These are phyloP conservation scores for Lyophyllum atratum DNA, from an alignment of 768 basidiomycete genomes.

Conservation along the genomic window DNA sequence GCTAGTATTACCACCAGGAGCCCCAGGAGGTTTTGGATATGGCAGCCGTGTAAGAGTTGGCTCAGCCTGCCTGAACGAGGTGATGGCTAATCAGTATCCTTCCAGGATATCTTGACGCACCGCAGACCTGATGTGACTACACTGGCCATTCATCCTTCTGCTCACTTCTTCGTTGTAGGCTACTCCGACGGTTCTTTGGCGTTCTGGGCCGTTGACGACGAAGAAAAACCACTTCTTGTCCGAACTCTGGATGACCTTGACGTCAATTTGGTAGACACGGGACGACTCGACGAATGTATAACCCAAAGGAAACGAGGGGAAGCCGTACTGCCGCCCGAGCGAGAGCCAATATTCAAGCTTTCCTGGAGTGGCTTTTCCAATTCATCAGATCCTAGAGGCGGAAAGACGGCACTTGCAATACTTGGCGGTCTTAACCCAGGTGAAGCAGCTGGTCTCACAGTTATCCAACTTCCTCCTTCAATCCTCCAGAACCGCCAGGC, in stretches of 20 bases:
- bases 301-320: conserved; percentile 20
- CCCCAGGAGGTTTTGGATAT: conserved; percentile 77
- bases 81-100: background rate
- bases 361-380: conserved; percentile 81
- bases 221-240: conserved; percentile 73
- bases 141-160: conserved; percentile 72
- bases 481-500: conserved; percentile 49
- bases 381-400: conserved; percentile 63
- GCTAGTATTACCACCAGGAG: conserved; percentile 73
- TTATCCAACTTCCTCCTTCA: conserved; percentile 72
- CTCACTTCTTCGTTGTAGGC: conserved; percentile 77
- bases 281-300: conserved; percentile 44
- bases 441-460: conserved; percentile 62
- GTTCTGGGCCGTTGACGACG: conserved; percentile 82
- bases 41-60: conserved; percentile 44
- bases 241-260: conserved; percentile 62
- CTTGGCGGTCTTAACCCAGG: conserved; percentile 71
- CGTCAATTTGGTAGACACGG: conserved; percentile 55
- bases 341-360: conserved; percentile 86
- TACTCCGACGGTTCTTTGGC: conserved; percentile 81
- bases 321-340: conserved; percentile 15
- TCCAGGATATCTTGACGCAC: conserved; percentile 68
- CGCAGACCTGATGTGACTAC: conserved; percentile 71
- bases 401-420: conserved; percentile 71
- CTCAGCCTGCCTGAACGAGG: background rate